These are phyloP conservation scores for Diatrype stigma DNA, from an alignment of 2,329 filamentous ascomycete species.

Conservation along the genomic window DNA sequence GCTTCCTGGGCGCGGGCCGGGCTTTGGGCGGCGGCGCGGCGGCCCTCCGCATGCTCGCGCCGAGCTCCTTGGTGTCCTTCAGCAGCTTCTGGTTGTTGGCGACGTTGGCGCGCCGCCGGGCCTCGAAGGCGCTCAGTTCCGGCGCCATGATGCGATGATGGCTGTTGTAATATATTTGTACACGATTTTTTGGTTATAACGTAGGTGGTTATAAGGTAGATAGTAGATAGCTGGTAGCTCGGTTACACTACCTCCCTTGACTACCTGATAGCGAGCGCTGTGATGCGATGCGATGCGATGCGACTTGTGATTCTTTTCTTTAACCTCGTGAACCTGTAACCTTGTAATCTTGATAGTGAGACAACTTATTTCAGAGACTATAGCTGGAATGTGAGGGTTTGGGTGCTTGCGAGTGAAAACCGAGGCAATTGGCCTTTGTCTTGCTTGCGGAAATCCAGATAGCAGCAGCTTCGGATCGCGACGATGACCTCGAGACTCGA, in stretches of 20 bases:
- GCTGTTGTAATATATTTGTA: too few relatives aligned
- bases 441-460: neutral
- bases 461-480: neutral
- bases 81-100: slow-evolving; percentile 75
- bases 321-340: too few relatives aligned
- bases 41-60: slow-evolving; percentile 62
- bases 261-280: too few relatives aligned
- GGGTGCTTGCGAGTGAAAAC: too few relatives aligned
- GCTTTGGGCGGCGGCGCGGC: slow-evolving; percentile 46
- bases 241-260: too few relatives aligned
- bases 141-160: slow-evolving; percentile 50
- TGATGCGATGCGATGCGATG: too few relatives aligned
- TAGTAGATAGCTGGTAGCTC: too few relatives aligned
- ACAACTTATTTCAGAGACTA: too few relatives aligned
- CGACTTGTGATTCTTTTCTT: too few relatives aligned
- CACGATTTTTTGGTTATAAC: too few relatives aligned
- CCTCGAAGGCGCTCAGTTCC: slow-evolving; percentile 79
- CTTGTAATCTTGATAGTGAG: too few relatives aligned
- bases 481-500: slow-evolving; percentile 6
- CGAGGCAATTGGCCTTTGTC: neutral
- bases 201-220: too few relatives aligned
- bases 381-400: neutral
- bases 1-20: slow-evolving; percentile 34
- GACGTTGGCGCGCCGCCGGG: slow-evolving; percentile 79
- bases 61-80: slow-evolving; percentile 69